Evolutionary conservation across 306 rosid genomes (phyloP).

Genomic region (Ochetophila trinervis): DNA sequence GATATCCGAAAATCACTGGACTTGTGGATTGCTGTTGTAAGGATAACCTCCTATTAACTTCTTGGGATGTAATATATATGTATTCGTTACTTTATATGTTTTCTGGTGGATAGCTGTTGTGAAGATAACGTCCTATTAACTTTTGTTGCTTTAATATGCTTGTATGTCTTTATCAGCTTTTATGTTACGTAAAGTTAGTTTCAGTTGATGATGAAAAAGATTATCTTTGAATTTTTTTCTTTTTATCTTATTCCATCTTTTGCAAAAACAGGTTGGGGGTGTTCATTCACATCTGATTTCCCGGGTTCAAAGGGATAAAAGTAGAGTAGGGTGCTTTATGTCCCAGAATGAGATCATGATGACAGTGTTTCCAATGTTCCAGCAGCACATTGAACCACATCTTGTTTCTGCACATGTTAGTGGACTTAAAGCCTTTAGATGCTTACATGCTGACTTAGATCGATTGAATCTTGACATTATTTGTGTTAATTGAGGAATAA

Average conservation of each 20-base stretch:
- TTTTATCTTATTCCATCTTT: conserved; percentile 1
- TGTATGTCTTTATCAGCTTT: background rate
- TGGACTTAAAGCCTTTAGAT: conserved; percentile 20
- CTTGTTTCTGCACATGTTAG: conserved; percentile 98
- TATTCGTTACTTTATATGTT: background rate
- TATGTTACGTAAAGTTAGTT: conserved; percentile 1
- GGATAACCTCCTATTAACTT: conserved; percentile 34
- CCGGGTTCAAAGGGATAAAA: conserved; percentile 98
- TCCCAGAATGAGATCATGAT: conserved; percentile 94
- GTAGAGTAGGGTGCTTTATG: conserved; percentile 85
- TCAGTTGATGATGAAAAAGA: conserved; percentile 14
- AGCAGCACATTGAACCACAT: conserved; percentile 95
- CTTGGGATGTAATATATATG: conserved; percentile 5
- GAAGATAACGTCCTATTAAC: background rate
- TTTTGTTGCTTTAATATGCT: background rate
- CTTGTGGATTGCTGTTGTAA: conserved; percentile 95
- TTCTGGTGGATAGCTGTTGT: conserved; percentile 10
- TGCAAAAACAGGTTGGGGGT: conserved; percentile 81
- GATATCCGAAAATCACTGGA: conserved; percentile 87
- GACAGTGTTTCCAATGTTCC: conserved; percentile 99
- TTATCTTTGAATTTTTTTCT: background rate
- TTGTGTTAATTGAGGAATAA: background rate
- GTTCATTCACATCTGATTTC: conserved; percentile 99
- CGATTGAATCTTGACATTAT: background rate
- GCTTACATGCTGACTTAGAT: background rate